Evolutionary conservation across 352 stramenopile genomes (phyloP), one percentile per base, ranked within the genome.

Genomic region (Pilasporangium apinafurcum): DNA sequence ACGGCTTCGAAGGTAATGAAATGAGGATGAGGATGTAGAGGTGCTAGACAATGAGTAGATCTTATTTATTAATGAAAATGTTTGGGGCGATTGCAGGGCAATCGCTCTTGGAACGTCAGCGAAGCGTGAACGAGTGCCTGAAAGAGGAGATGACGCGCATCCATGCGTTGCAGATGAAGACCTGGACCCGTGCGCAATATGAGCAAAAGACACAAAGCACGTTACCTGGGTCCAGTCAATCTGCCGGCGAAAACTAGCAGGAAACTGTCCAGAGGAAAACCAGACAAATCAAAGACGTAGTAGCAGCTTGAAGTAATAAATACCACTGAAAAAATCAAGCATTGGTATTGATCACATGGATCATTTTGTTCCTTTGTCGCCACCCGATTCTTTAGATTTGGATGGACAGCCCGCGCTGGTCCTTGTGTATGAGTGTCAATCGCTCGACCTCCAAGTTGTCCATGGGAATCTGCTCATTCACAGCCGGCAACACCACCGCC

Each of bases 131-230:
- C 53, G 70, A 88, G 36, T 84, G 68, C 24, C 62, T 92, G 8
- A 85, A 83, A 45, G 80, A 89, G 47, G 76, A 92, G 48, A 87
- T 92, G 74, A 84, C 68, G 44, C 67, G 63, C 43, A 92, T 92
- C 46, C 80, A 92, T 56, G 80, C 80, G 56, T 64, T 92, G 47
- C 74, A 87, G 48, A 88, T 92, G 76, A 89, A 89, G 64, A 92
- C 76, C 25, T 92, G 79, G 79, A 92, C 79, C 47, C 69, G 70
- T 13, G 59, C 56, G 47, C 79, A 92, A 64, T 92, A 89, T 56
- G 68, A 83, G 55, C 71, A 87, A 45, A 88, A 88, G 70, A 89
- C 75, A 57, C 58, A 81, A 41, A 63, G 83, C 59, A 56, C 67
- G 22, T 30, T 82, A 59, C 63, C 72, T 0, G 21, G 32, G 18